A percentile compares a stretch with the other conserved stretches of the same genome.
Evolutionary conservation across 495 filamentous ascomycete species (phyloP).

Genomic region (Aspergillus steynii): DNA sequence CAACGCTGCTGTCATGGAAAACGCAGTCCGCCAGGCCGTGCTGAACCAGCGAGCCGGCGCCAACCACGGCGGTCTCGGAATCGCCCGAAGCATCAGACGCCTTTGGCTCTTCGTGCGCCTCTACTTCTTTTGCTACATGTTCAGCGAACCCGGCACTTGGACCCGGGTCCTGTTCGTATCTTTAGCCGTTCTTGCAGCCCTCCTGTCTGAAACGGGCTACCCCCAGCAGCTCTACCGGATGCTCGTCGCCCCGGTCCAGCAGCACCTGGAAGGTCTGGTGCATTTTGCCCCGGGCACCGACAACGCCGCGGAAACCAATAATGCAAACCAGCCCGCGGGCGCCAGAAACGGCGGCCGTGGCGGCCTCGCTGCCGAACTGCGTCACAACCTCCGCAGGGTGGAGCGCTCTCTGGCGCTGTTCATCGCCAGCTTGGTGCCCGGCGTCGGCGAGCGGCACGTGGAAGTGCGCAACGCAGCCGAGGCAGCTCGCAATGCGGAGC

Average conservation of each 20-base stretch:
- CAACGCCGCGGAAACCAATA: slow-evolving; percentile 14
- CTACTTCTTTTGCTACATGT: slow-evolving; percentile 75
- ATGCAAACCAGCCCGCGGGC: slow-evolving; percentile 18
- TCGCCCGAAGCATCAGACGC: slow-evolving; percentile 55
- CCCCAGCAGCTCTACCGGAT: slow-evolving; percentile 57
- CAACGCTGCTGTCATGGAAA: slow-evolving; percentile 32
- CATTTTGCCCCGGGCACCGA: slow-evolving; percentile 44
- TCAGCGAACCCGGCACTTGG: slow-evolving; percentile 73
- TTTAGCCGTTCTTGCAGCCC: slow-evolving; percentile 56
- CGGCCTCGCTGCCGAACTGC: slow-evolving; percentile 15
- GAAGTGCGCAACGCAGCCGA: slow-evolving; percentile 65
- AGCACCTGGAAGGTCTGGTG: slow-evolving; percentile 71
- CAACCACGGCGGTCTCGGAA: slow-evolving; percentile 40
- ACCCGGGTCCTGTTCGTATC: slow-evolving; percentile 64
- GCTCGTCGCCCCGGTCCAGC: slow-evolving; percentile 62
- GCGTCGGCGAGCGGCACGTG: slow-evolving; percentile 82
- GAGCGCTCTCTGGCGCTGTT: slow-evolving; percentile 82
- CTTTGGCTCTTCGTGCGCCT: slow-evolving; percentile 80
- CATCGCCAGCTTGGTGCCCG: slow-evolving; percentile 80
- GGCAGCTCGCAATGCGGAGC: slow-evolving; percentile 52
- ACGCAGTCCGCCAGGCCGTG: slow-evolving; percentile 41
- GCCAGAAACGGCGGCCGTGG: slow-evolving; percentile 10
- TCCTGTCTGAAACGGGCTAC: slow-evolving; percentile 66
- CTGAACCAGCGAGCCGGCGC: slow-evolving; percentile 39
- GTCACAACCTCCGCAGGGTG: slow-evolving; percentile 56